Percentiles rank a stretch among this genome's conserved stretches.
These are phyloP conservation scores for Podospora australis DNA, from an alignment of 495 filamentous ascomycete species.

Conservation along the genomic window DNA sequence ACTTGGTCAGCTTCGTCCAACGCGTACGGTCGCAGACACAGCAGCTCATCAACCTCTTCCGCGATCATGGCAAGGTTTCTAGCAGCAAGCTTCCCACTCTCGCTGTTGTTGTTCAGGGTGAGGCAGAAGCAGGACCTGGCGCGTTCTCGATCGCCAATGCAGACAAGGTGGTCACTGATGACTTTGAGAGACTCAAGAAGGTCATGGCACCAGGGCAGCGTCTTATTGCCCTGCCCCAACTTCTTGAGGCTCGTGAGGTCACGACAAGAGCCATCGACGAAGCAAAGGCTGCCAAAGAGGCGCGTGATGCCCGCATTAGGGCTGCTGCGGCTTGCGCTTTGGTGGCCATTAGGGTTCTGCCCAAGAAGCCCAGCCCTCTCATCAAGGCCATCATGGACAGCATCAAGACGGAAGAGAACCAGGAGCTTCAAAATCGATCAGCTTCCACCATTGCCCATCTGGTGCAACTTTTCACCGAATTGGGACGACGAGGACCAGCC, in stretches of 20 bases:
- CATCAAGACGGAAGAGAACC: constrained; percentile 88
- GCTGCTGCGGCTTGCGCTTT: constrained; percentile 83
- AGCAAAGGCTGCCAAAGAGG: constrained; percentile 67
- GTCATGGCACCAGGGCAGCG: constrained; percentile 74
- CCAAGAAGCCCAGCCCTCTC: constrained; percentile 82
- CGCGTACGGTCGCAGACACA: constrained; percentile 86
- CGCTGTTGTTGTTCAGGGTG: constrained; percentile 87
- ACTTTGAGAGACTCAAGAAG: constrained; percentile 84
- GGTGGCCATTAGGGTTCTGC: constrained; percentile 74
- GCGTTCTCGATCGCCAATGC: constrained; percentile 86
- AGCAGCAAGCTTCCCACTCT: constrained; percentile 66
- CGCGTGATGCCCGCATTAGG: constrained; percentile 77
- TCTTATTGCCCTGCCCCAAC: constrained; percentile 64
- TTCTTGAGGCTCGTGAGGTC: constrained; percentile 65
- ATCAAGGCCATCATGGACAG: constrained; percentile 98
- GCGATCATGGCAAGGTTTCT: constrained; percentile 74
- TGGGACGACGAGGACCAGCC: constrained; percentile 69
- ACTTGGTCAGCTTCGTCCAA: constrained; percentile 81
- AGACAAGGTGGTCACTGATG: constrained; percentile 71
- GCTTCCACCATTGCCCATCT: constrained; percentile 72
- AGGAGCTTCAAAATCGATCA: constrained; percentile 83
- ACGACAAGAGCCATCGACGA: constrained; percentile 67
- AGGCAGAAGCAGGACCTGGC: constrained; percentile 77
- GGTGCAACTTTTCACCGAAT: constrained; percentile 76
- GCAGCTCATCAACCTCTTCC: constrained; percentile 80